Base-by-base conservation (phyloP, 352 stramenopile genomes). In the Globisporangium uncinulatum region DNA sequence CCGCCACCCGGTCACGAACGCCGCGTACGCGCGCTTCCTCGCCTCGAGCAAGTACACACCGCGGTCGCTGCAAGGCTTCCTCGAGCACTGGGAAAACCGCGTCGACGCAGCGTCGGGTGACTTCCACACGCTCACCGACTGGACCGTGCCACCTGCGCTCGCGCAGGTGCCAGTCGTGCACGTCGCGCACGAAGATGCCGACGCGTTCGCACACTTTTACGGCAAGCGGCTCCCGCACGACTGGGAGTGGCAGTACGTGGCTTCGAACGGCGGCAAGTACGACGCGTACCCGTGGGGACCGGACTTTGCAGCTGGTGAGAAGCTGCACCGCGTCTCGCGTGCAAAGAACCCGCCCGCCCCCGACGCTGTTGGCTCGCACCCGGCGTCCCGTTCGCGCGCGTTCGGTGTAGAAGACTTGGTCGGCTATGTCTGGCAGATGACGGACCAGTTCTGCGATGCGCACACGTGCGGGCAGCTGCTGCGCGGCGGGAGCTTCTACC, bases 191-290 rank as follows among this genome's bases (percentile, higher is more conserved):
- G 83, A 93, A 64, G 82, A 95, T 34, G 86, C 86, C 10, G 65
- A 73, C 8, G 76, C 79, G 4, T 95, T 79, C 45, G 83, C 82
- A 3, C 50, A 49, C 17, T 94, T 82, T 42, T 79, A 94, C 64
- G 68, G 72, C 6, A 89, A 92, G 57, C 74, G 86, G 0, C 69
- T 95, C 34, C 79, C 82, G 3, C 79, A 90, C 43, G 80, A 92
- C 59, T 93, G 82, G 79, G 86, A 95, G 54, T 94, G 83, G 86
- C 86, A 95, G 66, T 94, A 86, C 59, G 79, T 92, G 3, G 78
- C 66, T n/a, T 86, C 76, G 2, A 93, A 92, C 45, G 82, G 80
- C 17, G 62, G 79, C 1, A 57, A 67, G 29, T 87, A 90, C 56
- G 66, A 68, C 34, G 32, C 56, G 6, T 92, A 76, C 39, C 84